Percentiles rank a stretch among this genome's conserved stretches.
These are phyloP conservation scores for Penicillium sp. DNA, from an alignment of 2,329 filamentous ascomycete genomes.

Conservation along the genomic window DNA sequence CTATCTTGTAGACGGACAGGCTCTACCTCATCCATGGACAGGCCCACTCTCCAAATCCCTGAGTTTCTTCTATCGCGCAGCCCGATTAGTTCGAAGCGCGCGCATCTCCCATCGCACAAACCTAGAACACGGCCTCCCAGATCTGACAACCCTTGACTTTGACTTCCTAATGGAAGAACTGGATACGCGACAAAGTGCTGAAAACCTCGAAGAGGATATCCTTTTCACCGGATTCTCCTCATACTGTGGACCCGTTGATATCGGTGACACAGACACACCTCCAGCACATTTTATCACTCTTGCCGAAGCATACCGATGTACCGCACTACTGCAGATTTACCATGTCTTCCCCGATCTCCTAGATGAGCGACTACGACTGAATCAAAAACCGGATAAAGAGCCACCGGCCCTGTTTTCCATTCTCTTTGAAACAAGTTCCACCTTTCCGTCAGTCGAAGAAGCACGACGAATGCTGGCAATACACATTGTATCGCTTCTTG, in stretches of 20 bases:
- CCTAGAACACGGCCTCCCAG: constrained; percentile 2
- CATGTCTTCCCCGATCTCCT: constrained; percentile 21
- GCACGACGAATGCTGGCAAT: constrained; percentile 17
- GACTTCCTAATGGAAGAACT: constrained; percentile 16
- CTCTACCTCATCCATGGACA: constrained; percentile 20
- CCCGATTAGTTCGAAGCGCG: constrained; percentile 14
- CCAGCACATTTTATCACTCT: constrained; percentile 21
- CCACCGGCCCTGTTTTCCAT: constrained; percentile 14
- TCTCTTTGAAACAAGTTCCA: constrained; percentile 9
- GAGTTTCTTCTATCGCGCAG: constrained; percentile 16
- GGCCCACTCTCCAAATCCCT: constrained; percentile 19
- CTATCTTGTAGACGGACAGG: constrained; percentile 20
- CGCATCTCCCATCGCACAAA: constrained; percentile 13
- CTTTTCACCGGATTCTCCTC: constrained; percentile 18
- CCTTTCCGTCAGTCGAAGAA: constrained; percentile 12
- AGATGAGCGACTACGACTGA: constrained; percentile 12
- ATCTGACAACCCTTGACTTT: constrained; percentile 16
- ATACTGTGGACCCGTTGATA: constrained; percentile 21
- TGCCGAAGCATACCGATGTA: constrained; percentile 20
- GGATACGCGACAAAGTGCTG: constrained; percentile 16
- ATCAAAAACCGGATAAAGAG: constrained; percentile 8
- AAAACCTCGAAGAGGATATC: constrained; percentile 17
- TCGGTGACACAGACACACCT: constrained; percentile 20
- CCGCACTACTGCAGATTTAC: constrained; percentile 20
- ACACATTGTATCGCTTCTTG: constrained; percentile 20